Evolutionary conservation across 345 rosid species (phyloP), one percentile per base, ranked within the genome.

Genomic region (Chamaenerion angustifolium): DNA sequence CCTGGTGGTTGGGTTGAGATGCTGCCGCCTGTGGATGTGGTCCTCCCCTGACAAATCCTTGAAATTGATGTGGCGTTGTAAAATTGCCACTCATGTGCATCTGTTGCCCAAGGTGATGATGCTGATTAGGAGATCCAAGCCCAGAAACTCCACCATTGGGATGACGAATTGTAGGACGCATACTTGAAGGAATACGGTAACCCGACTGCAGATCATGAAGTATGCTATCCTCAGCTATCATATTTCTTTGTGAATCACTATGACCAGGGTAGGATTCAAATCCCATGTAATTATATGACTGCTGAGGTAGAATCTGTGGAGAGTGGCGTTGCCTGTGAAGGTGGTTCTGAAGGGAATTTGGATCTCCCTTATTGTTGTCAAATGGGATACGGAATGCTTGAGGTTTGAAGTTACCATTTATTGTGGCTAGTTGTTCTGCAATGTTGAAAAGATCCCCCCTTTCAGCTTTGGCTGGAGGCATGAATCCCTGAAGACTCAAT

Each of bases 231-330:
- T 76, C 79, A 67, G 62, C 70, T 18, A 62, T 60, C 64, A 77
- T 74, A 60, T 83, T 81, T 68, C 81, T 62, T 45, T 69, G 88
- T 59, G 88, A 65, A 73, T 73, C 73, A 43, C 54, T 60, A 52
- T 72, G 72, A 56, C 76, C 71, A 64, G 74, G 74, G 62, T 78
- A 81, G 61, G 94, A 58, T 68, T 83, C 88, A 44, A 78, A 66
- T 3, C 82, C 83, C 50, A 63, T 65, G 56, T 71, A 80, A 68
- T 82, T 80, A 31, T 31, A 3, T 66, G 75, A 59, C 50, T 71
- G 88, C 44, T 73, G 43, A 35, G 70, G 80, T 48, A 40, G 79
- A 59, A 68, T 68, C 72, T 66, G 82, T 7, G 72, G 61, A 56
- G 76, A 63, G 58, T 86, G 52, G 55, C 71, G 43, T 40, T 73